phyloP scores from a whole-genome alignment of 306 rosid species.

The Carpinus viminea region DNA sequence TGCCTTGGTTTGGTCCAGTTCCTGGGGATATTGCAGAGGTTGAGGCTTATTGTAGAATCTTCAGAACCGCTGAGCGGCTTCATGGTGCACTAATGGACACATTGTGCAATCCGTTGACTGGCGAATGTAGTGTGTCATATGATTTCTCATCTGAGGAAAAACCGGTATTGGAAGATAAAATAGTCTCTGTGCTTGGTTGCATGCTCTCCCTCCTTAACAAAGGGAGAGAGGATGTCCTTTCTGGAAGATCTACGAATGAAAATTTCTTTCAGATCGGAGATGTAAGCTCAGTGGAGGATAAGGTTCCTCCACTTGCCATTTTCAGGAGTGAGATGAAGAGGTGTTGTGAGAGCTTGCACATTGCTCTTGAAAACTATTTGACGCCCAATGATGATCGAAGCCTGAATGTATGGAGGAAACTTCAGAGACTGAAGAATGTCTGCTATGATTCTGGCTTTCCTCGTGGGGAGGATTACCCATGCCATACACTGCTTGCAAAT shows the following conservation, averaged over 20 bases:
- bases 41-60: slow-evolving; percentile 94
- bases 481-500: slow-evolving; percentile 73
- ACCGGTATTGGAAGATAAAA: slow-evolving; percentile 74
- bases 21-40: slow-evolving; percentile 98
- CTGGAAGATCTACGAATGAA: slow-evolving; percentile 65
- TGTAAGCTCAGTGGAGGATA: slow-evolving; percentile 51
- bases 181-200: slow-evolving; percentile 90
- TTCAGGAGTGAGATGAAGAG: slow-evolving; percentile 91
- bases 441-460: slow-evolving; percentile 89
- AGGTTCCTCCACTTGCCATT: slow-evolving; percentile 73
- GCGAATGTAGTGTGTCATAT: slow-evolving; percentile 77
- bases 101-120: slow-evolving; percentile 73
- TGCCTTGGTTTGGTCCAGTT: slow-evolving; percentile 77
- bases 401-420: slow-evolving; percentile 85
- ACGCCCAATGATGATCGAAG: slow-evolving; percentile 56
- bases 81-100: slow-evolving; percentile 77
- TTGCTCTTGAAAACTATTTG: slow-evolving; percentile 80
- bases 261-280: slow-evolving; percentile 37
- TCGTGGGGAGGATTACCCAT: slow-evolving; percentile 67
- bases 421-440: slow-evolving; percentile 85
- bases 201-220: slow-evolving; percentile 70
- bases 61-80: slow-evolving; percentile 71
- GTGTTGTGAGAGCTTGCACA: slow-evolving; percentile 94
- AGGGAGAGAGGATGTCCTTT: slow-evolving; percentile 78
- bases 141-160: slow-evolving; percentile 64